A percentile compares a stretch with the other conserved stretches of the same genome.
Evolutionary conservation across 208 protist genomes (phyloP).

Genomic region (Ichthyophonus hoferi): DNA sequence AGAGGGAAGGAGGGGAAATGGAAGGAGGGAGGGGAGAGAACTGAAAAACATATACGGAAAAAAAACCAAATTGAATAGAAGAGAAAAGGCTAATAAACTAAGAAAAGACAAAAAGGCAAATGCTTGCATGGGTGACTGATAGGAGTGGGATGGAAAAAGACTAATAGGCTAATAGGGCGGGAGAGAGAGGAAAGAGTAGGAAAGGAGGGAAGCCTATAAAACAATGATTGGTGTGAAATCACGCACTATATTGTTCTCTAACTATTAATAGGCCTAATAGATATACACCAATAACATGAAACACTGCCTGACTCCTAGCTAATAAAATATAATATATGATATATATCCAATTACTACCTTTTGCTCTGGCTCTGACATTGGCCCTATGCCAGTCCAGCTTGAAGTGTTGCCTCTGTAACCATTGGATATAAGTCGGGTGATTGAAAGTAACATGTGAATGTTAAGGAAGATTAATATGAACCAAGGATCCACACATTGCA

Average conservation of each 20-base stretch:
- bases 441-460: neutral
- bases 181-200: neutral
- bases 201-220: neutral
- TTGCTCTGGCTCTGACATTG: neutral
- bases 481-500: neutral
- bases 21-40: neutral
- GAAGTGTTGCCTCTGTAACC: constrained; percentile 9
- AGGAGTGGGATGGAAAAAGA: neutral
- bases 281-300: too few relatives aligned
- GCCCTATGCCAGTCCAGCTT: constrained; percentile 28
- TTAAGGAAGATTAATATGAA: neutral
- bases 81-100: neutral
- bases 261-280: neutral
- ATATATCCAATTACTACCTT: neutral
- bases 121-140: too few relatives aligned
- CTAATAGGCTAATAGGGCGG: neutral
- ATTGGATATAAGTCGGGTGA: neutral
- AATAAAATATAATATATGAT: neutral
- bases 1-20: neutral
- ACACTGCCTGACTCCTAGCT: neutral
- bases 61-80: neutral
- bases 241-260: neutral
- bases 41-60: neutral
- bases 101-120: neutral
- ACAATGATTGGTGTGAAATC: neutral